Percentiles rank a stretch among this genome's conserved stretches.
Conservation (phyloP, 2,329 filamentous ascomycete species). For the Ophiostoma novo-ulmi region DNA sequence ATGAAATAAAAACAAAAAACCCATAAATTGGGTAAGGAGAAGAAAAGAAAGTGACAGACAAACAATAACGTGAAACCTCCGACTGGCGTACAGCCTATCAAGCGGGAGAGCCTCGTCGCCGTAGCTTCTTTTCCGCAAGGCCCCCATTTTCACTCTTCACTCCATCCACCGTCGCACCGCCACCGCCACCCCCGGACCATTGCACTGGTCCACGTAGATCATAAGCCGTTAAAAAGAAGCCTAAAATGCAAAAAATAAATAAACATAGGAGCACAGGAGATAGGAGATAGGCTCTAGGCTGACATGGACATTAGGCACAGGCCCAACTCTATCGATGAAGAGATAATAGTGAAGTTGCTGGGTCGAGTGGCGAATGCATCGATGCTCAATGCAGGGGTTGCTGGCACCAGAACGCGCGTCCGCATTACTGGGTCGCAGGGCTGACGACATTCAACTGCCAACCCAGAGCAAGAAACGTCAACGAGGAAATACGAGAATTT, state of each 20-base stretch:
- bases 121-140: background rate
- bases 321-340: background rate
- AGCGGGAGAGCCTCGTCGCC: background rate
- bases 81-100: background rate
- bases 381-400: background rate
- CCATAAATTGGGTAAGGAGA: no score
- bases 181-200: constrained; percentile 22
- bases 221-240: constrained; percentile 7
- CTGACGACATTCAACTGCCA: background rate
- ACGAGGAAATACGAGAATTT: background rate
- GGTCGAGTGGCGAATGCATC: background rate
- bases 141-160: background rate
- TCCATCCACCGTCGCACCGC: constrained; percentile 3
- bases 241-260: background rate
- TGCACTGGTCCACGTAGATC: background rate
- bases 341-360: background rate
- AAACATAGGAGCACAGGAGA: background rate
- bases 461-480: background rate
- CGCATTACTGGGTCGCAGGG: background rate
- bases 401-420: constrained; percentile 2
- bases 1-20: background rate
- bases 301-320: background rate
- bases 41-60: background rate
- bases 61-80: background rate
- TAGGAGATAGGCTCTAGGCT: background rate